Evolutionary conservation across 2,329 filamentous ascomycete species (phyloP).

Genomic region (Colletotrichum orbiculare): DNA sequence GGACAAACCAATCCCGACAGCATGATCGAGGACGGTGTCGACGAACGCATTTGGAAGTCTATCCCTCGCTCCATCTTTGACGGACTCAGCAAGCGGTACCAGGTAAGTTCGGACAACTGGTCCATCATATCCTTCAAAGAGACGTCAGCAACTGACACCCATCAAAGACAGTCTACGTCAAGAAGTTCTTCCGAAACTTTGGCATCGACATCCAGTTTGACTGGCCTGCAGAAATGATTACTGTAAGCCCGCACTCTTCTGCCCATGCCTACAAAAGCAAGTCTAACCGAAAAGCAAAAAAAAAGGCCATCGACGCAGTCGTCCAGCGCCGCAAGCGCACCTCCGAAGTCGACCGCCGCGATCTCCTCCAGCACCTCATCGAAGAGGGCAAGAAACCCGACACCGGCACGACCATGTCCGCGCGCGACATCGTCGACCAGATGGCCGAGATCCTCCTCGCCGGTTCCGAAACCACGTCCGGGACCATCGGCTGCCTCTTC

Average conservation of each 20-base stretch:
- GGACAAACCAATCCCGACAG: slow-evolving; percentile 41
- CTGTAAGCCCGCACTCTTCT: neutral
- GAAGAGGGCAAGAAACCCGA: slow-evolving; percentile 35
- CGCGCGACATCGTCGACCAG: slow-evolving; percentile 36
- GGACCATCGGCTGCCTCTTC: slow-evolving; percentile 42
- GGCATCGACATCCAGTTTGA: slow-evolving; percentile 29
- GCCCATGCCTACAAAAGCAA: neutral
- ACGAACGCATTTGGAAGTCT: slow-evolving; percentile 29
- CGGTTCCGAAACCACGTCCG: slow-evolving; percentile 43
- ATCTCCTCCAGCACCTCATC: slow-evolving; percentile 33
- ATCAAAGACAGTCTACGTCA: slow-evolving; percentile 25
- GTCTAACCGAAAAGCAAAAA: too few species aligned
- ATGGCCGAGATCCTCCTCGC: slow-evolving; percentile 41
- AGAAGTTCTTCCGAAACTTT: slow-evolving; percentile 21
- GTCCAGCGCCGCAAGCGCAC: slow-evolving; percentile 32
- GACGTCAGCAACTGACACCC: neutral
- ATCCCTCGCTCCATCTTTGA: slow-evolving; percentile 34
- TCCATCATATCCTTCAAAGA: neutral
- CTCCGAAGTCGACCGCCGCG: slow-evolving; percentile 17
- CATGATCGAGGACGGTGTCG: slow-evolving; percentile 29
- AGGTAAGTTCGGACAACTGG: neutral
- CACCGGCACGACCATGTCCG: slow-evolving; percentile 35
- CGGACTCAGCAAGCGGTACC: slow-evolving; percentile 34
- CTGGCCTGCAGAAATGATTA: slow-evolving; percentile 34
- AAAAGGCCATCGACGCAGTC: slow-evolving; percentile 27